Conservation (phyloP, 2,329 filamentous ascomycete species). For the Colletotrichum plurivorum region DNA sequence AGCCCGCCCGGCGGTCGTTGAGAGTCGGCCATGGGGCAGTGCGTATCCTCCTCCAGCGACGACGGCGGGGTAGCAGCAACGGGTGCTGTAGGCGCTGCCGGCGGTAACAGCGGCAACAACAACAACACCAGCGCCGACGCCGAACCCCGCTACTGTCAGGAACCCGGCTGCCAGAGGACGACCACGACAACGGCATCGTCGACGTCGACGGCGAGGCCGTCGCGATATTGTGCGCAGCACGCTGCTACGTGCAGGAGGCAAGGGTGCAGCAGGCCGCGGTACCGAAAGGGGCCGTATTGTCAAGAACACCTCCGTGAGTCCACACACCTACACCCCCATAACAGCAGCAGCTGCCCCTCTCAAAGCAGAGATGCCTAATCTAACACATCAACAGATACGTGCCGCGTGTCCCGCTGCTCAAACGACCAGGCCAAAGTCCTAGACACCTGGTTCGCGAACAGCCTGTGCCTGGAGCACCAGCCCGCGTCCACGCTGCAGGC, state of each 20-base stretch:
- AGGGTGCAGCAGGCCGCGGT: slow-evolving; percentile 30
- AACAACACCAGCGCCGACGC: neutral
- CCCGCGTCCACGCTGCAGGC: slow-evolving; percentile 10
- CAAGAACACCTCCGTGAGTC: slow-evolving; percentile 37
- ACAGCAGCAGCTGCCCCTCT: no score
- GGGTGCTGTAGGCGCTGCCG: neutral
- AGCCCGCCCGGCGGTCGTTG: slow-evolving; percentile 6
- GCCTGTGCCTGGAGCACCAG: slow-evolving; percentile 35
- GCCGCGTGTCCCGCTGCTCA: slow-evolving; percentile 28
- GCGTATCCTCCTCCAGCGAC: slow-evolving; percentile 33
- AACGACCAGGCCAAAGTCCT: slow-evolving; percentile 33
- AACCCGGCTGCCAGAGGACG: slow-evolving; percentile 24
- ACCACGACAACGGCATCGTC: neutral
- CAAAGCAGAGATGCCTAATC: no score
- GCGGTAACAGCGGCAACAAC: no score
- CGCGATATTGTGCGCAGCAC: slow-evolving; percentile 37
- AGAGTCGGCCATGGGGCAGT: slow-evolving; percentile 35
- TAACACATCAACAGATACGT: slow-evolving; percentile 28
- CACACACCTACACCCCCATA: no score
- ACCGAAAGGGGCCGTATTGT: slow-evolving; percentile 36
- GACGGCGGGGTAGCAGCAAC: neutral
- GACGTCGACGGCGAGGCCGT: neutral
- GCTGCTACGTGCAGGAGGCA: slow-evolving; percentile 30
- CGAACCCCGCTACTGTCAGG: slow-evolving; percentile 27
- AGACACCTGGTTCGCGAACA: slow-evolving; percentile 37